These are phyloP conservation scores for Candida taoyuanica DNA, from an alignment of 805 yeast genomes.

Conservation along the genomic window DNA sequence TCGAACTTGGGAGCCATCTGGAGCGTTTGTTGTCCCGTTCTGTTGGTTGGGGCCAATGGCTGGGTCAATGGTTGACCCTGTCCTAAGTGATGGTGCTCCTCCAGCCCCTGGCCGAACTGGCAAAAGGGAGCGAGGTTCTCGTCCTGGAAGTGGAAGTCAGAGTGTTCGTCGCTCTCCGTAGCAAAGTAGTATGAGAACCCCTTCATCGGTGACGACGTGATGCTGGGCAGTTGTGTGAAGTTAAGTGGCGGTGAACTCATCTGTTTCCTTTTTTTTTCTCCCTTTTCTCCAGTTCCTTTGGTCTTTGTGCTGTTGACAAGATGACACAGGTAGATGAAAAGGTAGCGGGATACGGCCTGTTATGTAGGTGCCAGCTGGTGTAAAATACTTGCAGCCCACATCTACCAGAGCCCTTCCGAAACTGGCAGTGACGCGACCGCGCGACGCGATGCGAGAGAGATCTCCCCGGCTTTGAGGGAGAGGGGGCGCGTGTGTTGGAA, in stretches of 20 bases:
- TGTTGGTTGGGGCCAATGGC: constrained; percentile 1
- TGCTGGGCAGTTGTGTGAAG: not conserved
- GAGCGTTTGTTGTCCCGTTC: constrained; percentile 2
- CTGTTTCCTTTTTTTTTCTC: not conserved
- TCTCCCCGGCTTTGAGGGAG: no score
- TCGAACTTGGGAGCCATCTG: constrained; percentile 15
- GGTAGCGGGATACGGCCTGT: not conserved
- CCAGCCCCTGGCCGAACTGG: constrained; percentile 4
- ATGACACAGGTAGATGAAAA: not conserved
- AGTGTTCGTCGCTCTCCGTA: constrained; percentile 4
- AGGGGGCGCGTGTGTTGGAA: no score
- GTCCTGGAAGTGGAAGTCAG: constrained; percentile 9
- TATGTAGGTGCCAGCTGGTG: constrained; percentile 5
- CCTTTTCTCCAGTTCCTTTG: constrained; percentile 2
- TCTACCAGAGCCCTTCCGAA: constrained; percentile 10
- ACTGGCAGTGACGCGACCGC: constrained; percentile 17
- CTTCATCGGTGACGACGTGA: constrained; percentile 18
- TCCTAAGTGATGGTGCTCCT: constrained; percentile 8
- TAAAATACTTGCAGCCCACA: not conserved
- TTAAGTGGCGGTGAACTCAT: constrained; percentile 14
- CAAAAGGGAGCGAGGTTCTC: constrained; percentile 8
- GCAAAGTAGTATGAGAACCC: constrained; percentile 18
- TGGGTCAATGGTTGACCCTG: constrained; percentile 4
- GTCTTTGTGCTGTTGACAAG: no score
- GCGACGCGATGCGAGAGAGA: constrained; percentile 7